Conservation (phyloP, 148 eudicot genomes). For the Persicaria maculosa region DNA sequence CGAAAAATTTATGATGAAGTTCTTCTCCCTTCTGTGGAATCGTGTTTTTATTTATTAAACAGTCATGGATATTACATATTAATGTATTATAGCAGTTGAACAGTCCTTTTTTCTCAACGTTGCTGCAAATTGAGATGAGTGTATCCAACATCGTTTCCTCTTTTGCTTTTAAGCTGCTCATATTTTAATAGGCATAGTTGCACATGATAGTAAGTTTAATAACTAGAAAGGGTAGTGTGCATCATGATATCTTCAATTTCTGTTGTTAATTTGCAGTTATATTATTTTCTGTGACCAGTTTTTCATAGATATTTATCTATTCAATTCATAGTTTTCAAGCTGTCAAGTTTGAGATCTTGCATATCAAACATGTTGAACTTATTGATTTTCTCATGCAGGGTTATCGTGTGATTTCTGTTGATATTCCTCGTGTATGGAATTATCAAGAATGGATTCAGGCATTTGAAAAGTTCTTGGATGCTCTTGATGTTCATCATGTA, state of each 20-base stretch:
- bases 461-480: constrained; percentile 96
- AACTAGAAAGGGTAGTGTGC: not conserved
- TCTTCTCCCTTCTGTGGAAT: not conserved
- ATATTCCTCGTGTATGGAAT: constrained; percentile 93
- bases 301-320: not conserved
- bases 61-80: not conserved
- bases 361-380: not conserved
- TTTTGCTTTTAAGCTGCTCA: not conserved
- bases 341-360: not conserved
- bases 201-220: not conserved
- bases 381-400: constrained; percentile 50
- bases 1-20: not conserved
- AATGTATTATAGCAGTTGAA: not conserved
- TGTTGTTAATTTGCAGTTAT: not conserved
- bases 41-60: not conserved
- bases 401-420: constrained; percentile 87
- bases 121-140: not conserved
- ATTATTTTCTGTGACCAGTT: not conserved
- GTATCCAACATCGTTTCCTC: not conserved
- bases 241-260: not conserved
- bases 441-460: constrained; percentile 92
- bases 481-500: constrained; percentile 93
- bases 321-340: not conserved
- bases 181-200: not conserved
- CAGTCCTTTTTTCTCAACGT: not conserved